These are phyloP conservation scores for Monosiga brevicollis DNA, from an alignment of 78 protist species.

Conservation along the genomic window DNA sequence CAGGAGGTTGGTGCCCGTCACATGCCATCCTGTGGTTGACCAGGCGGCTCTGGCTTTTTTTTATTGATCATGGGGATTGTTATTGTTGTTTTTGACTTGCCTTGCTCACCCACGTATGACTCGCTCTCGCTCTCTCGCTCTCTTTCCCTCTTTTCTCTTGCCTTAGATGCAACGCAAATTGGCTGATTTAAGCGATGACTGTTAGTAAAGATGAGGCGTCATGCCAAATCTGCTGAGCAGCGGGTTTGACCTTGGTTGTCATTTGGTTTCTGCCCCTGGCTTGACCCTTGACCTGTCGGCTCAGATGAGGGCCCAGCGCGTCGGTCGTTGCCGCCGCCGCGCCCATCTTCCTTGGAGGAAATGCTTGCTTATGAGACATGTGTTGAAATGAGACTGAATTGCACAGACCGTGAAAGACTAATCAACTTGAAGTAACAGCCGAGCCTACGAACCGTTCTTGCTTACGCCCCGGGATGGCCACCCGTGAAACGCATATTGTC, in stretches of 20 bases:
- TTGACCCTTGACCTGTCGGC: neutral
- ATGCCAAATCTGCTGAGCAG: too few species aligned
- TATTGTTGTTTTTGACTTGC: too few species aligned
- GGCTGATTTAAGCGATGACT: too few species aligned
- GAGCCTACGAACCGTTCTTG: neutral
- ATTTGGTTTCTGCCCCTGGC: too few species aligned
- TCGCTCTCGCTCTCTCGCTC: too few species aligned
- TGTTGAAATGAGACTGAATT: neutral
- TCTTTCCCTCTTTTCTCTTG: too few species aligned
- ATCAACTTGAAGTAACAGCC: neutral
- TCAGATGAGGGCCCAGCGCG: neutral
- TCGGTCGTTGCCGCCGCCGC: neutral
- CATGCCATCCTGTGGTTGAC: neutral
- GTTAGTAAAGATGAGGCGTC: too few species aligned
- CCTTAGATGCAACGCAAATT: too few species aligned
- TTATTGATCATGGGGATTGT: neutral
- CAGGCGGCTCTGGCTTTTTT: neutral
- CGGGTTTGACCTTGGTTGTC: too few species aligned
- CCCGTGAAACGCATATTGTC: conserved; percentile 9
- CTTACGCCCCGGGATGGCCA: neutral
- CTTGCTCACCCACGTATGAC: too few species aligned
- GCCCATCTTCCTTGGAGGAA: neutral
- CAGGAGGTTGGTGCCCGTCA: neutral
- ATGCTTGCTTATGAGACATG: neutral
- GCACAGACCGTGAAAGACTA: neutral